Evolutionary conservation across 2,329 filamentous ascomycete genomes (phyloP), one percentile per base, ranked within the genome.

Genomic region (Colletotrichum theobromicola): DNA sequence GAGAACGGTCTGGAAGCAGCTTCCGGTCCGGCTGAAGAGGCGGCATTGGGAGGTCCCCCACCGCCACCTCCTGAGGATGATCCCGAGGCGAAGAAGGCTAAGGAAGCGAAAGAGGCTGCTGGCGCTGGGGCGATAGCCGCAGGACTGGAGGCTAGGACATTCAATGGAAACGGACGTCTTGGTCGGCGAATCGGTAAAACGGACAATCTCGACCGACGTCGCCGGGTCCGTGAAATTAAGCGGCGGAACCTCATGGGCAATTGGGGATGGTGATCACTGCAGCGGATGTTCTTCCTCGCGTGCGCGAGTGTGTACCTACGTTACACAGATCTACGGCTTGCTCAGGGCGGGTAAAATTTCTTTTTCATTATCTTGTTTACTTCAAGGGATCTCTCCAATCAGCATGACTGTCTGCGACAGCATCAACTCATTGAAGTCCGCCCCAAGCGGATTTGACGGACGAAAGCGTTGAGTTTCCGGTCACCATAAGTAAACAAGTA

Each of bases 201-300:
- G 4, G 67, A 42, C 9, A 37, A 46, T 13, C 9, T 34, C 26
- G 58, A 72, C 28, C 50, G n/a, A 28, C 58, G 65, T 12, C 50
- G 66, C 5, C 61, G 26, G 16, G 62, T 46, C 9, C 62, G 68
- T 15, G 61, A 57, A 13, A 46, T 66, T 21, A 74, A 74, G 55
- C 42, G 72, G 8, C 72, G 72, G 28, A 63, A 67, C n/a, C 26
- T 63, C 16, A 57, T 71, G 67, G 57, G 55, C 9, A 67, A 74
- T 8, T 62, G 50, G 42, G 68, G 21, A n/a, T 74, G 68, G 46
- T 74, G 42, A 67, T 67, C 55, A 46, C 55, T 32, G 30, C n/a
- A 13, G 21, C 4, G 60, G 34, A 62, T 24, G 28, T 28, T 34
- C n/a, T 26, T 5, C 21, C 21, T 57, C 34, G 24, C 16, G 34